Conservation (phyloP, 768 basidiomycete genomes). For the Tricholoma bakamatsutake region DNA sequence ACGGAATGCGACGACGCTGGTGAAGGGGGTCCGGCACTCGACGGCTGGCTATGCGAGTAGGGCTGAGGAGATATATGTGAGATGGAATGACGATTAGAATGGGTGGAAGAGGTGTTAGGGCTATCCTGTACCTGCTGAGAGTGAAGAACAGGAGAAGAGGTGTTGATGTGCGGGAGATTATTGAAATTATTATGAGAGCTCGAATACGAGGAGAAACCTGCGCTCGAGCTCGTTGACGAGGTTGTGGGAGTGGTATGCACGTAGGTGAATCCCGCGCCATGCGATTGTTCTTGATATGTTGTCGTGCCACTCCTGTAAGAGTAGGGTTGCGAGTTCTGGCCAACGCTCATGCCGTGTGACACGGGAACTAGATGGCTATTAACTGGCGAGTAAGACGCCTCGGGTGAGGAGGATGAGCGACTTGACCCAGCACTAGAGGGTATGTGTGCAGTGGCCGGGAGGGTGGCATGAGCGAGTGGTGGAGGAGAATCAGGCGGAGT, state of each 20-base stretch:
- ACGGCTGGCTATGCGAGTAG: slow-evolving; percentile 31
- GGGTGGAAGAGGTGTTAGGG: slow-evolving; percentile 25
- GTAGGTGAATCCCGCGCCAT: slow-evolving; percentile 30
- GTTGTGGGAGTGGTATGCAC: slow-evolving; percentile 31
- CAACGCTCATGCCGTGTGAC: slow-evolving; percentile 14
- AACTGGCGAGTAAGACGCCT: slow-evolving; percentile 34
- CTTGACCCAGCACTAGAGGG: slow-evolving; percentile 27
- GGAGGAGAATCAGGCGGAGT: slow-evolving; percentile 54
- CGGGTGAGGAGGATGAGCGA: slow-evolving; percentile 42
- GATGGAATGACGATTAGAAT: slow-evolving; percentile 50
- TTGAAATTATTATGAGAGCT: slow-evolving; percentile 22
- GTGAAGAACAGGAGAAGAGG: slow-evolving; percentile 14
- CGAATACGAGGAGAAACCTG: slow-evolving; percentile 28
- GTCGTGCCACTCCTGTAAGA: slow-evolving; percentile 35
- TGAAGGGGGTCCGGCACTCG: slow-evolving; percentile 37
- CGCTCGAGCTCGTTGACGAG: slow-evolving; percentile 16
- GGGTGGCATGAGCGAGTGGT: slow-evolving; percentile 44
- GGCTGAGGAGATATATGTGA: slow-evolving; percentile 53
- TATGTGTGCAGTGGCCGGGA: slow-evolving; percentile 34
- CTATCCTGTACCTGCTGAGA: slow-evolving; percentile 14
- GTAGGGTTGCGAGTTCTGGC: slow-evolving; percentile 21
- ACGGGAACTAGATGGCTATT: slow-evolving; percentile 21
- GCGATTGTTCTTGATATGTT: slow-evolving; percentile 40
- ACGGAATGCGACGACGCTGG: slow-evolving; percentile 48
- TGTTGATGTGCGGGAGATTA: slow-evolving; percentile 19